Evolutionary conservation across 1,284 basidiomycete species (phyloP), one percentile per base, ranked within the genome.

Genomic region (Leccinum pachyderme): DNA sequence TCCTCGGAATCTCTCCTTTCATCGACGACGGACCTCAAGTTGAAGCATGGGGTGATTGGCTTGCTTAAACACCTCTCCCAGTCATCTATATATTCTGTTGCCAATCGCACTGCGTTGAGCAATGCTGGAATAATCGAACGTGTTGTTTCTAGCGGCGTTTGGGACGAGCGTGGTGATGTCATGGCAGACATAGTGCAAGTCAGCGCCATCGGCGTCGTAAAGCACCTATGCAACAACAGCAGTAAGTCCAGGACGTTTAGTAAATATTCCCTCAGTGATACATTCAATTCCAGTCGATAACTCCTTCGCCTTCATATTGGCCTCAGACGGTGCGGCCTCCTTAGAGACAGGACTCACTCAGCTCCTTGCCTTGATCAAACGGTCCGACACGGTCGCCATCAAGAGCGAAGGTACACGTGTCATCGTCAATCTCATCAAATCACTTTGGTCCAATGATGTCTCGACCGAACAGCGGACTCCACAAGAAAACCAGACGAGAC

Each of bases 391-490:
- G 29, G 77, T 91, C 5, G 83, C 92, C 0, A 78, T 96, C 32
- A 89, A 88, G 72, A 92, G 91, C 66, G 96, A 98, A 74, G 90
- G 89, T 24, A 91, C 93, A 12, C 86, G 95, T 11, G 84, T 96
- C 1, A 76, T 97, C 51, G 91, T 93, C 60, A 94, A 95, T 68
- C 80, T 87, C 29, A 79, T 95, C 64, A 83, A 85, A 72, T 81
- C 85, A 51, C 72, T 90, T 49, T 89, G 84, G 82, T 79, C 82
- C 29, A 76, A 69, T 64, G 79, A 83, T 59, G 64, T 73, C 28
- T 61, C 69, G 22, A 63, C 60, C 63, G 63, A 71, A 57, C 65
- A 64, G 54, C 62, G 54, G 29, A 63, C 52, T 32, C 44, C 58
- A 27, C 70, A 69, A 45, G 63, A 67, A 29, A 62, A 56, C 15